phyloP scores from a whole-genome alignment of 1,139 yeast genomes.

The Suhomyces choctaworum region DNA sequence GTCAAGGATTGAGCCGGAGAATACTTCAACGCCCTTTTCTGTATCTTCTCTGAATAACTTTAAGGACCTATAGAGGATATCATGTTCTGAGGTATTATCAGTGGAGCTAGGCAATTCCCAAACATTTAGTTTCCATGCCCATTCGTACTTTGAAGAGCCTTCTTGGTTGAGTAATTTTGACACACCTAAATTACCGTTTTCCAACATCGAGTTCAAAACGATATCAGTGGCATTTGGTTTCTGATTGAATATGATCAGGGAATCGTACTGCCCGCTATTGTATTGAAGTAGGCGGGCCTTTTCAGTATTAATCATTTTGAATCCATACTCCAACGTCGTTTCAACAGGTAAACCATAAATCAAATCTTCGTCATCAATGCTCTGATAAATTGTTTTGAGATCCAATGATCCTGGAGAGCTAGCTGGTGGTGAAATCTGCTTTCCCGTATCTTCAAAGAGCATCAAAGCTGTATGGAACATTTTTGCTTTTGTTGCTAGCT shows the following conservation, averaged over 20 bases:
- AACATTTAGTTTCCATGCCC: conserved; percentile 70
- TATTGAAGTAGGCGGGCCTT: conserved; percentile 48
- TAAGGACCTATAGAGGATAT: conserved; percentile 47
- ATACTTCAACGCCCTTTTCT: conserved; percentile 12
- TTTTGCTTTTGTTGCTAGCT: conserved; percentile 37
- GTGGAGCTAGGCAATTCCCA: conserved; percentile 64
- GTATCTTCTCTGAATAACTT: conserved; percentile 42
- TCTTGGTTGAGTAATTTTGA: conserved; percentile 32
- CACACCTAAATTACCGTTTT: conserved; percentile 51
- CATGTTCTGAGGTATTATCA: conserved; percentile 35
- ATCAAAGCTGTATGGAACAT: conserved; percentile 50
- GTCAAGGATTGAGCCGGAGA: conserved; percentile 22
- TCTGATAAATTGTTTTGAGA: conserved; percentile 39
- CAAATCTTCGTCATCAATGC: conserved; percentile 62
- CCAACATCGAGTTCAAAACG: conserved; percentile 34
- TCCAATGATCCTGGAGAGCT: conserved; percentile 5
- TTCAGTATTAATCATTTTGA: conserved; percentile 40
- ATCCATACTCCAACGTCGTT: conserved; percentile 53
- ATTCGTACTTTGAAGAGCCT: conserved; percentile 30
- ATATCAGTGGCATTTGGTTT: conserved; percentile 1
- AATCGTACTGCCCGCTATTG: conserved; percentile 59
- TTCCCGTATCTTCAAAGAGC: conserved; percentile 51
- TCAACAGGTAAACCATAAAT: conserved; percentile 61
- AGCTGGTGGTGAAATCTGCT: conserved; percentile 11
- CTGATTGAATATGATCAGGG: conserved; percentile 27